Conservation (phyloP, 306 rosid species). For the Alnus rubra region DNA sequence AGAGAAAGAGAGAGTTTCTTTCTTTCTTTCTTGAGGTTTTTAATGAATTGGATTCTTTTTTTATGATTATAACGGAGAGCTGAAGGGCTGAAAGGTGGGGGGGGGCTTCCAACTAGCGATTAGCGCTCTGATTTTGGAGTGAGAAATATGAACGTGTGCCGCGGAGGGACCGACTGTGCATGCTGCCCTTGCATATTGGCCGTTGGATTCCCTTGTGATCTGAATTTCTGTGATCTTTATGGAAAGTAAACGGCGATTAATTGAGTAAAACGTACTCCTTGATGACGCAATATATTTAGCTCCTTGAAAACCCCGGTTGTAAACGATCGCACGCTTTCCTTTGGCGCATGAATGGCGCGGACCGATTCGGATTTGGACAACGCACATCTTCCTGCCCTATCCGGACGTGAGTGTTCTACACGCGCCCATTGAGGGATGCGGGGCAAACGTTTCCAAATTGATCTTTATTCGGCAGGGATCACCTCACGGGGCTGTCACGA, state of each 20-base stretch:
- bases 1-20: constrained; percentile 26
- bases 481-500: constrained; percentile 47
- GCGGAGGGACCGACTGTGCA: constrained; percentile 12
- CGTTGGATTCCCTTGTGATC: constrained; percentile 25
- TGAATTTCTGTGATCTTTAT: constrained; percentile 7
- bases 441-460: constrained; percentile 19
- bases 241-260: constrained; percentile 15
- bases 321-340: background rate
- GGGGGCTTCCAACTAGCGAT: constrained; percentile 6
- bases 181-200: constrained; percentile 19
- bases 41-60: constrained; percentile 34
- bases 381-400: background rate
- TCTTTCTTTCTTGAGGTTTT: constrained; percentile 32
- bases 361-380: background rate
- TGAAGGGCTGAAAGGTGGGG: constrained; percentile 13
- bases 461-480: constrained; percentile 51
- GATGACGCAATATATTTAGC: constrained; percentile 29
- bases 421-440: background rate
- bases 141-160: constrained; percentile 17
- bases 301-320: constrained; percentile 11
- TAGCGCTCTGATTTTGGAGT: background rate
- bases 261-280: constrained; percentile 22
- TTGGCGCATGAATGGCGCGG: constrained; percentile 24
- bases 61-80: constrained; percentile 38
- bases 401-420: constrained; percentile 8